Evolutionary conservation across 2,329 filamentous ascomycete species (phyloP).

Genomic region (Uncinocarpus reesii): DNA sequence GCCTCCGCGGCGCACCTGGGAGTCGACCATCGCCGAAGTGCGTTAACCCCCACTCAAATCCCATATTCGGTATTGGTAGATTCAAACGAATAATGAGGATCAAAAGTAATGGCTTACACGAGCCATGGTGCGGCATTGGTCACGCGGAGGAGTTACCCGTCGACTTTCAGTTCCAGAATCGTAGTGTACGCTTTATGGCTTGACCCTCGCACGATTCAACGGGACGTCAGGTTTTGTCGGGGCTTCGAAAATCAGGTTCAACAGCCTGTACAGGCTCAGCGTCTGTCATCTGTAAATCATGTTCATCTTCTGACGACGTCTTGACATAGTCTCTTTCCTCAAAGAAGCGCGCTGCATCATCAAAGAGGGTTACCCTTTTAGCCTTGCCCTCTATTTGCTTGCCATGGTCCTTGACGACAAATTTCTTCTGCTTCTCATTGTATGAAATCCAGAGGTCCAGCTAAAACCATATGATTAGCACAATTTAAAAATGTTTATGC

Average conservation of each 20-base stretch:
- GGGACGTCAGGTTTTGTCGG: not conserved
- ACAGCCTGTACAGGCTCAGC: not conserved
- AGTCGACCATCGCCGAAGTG: not conserved
- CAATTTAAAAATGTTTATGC: not conserved
- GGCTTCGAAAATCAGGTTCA: not conserved
- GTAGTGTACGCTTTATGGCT: not conserved
- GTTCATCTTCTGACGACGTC: not conserved
- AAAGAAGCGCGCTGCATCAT: constrained; percentile 3
- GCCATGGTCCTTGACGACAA: constrained; percentile 28
- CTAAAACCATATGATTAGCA: constrained; percentile 18
- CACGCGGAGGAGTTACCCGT: too few species aligned
- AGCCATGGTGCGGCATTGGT: not conserved
- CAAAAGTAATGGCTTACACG: too few species aligned
- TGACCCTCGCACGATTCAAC: not conserved
- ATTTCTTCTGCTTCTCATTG: constrained; percentile 23
- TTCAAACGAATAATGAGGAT: too few species aligned
- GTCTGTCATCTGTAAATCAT: not conserved
- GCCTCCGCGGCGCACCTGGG: not conserved
- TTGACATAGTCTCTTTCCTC: not conserved
- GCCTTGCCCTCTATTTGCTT: constrained; percentile 11
- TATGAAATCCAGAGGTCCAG: constrained; percentile 35
- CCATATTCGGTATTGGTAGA: too few species aligned
- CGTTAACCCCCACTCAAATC: too few species aligned
- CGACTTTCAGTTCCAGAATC: not conserved
- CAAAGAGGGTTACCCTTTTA: constrained; percentile 3